Evolutionary conservation across 2,329 filamentous ascomycete species (phyloP), one percentile per base, ranked within the genome.

Genomic region (Coniochaeta sp.): DNA sequence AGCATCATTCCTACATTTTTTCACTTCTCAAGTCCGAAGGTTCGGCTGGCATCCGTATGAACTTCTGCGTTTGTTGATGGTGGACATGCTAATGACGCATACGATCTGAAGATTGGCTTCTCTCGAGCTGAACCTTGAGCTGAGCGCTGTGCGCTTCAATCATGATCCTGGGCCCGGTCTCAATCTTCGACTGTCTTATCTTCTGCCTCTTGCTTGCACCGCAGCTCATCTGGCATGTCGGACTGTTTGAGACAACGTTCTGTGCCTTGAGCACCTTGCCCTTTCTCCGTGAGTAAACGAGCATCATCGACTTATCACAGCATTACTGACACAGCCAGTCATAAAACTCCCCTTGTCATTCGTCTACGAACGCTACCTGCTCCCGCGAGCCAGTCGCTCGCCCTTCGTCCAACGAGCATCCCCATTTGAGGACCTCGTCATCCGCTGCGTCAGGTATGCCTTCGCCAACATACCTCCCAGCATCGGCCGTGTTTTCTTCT

Each of bases 401-500:
- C 81, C 83, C 1, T 92, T 92, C 65, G 82, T 88, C n/a, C 85
- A 81, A 65, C 80, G 81, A 59, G 85, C 89, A n/a, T 86, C 87
- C 3, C 74, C 84, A 1, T 93, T 93, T 68, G 89, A 93, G 71
- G 89, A 93, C 69, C 72, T 91, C 50, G 89, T 92, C 57, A 81
- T 93, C 61, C 82, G 89, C 62, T 91, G 88, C 68, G 89, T 95
- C 38, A 82, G 89, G 59, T 92, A 89, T 78, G 89, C 88, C 16
- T 93, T 93, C 69, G 83, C 86, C 28, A 82, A 84, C 63, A 84
- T 93, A 64, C 87, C 88, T 2, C 80, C 88, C 9, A 79, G 76
- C 36, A 82, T 93, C 28, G 87, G 87, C 6, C 81, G 87, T 43
- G 86, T 93, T 17, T 93, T 95, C 78, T 91, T 95, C 71, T 88